Base-by-base conservation (phyloP, 345 rosid genomes). In the Reutealis trisperma region DNA sequence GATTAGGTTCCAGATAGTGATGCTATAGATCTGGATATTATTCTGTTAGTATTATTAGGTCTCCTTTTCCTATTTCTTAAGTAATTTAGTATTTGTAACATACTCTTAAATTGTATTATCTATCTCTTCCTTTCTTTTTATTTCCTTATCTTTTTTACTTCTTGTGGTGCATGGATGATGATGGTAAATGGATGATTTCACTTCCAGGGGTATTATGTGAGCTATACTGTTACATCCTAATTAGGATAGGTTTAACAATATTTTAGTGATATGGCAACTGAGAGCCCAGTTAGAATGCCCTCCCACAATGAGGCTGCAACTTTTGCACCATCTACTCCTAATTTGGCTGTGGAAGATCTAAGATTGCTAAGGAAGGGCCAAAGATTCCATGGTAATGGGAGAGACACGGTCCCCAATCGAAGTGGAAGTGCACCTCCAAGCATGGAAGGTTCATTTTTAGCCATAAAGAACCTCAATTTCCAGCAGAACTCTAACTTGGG, bases 351-450 rank as follows among this genome's bases (percentile, higher is more conserved):
- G 42, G 87, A 82, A 25, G 85, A 84, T 51, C 55, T 82, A 71
- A 77, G 79, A 63, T 75, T 74, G 72, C 79, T 61, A 10, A 65
- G 61, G 57, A 81, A 75, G 57, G 69, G 44, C 63, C 77, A 71
- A 67, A 67, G 49, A 65, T 70, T 77, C 37, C 78, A 14, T 75
- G 74, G 80, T 4, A 42, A n/a, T 72, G 86, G 82, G 51, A 44
- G 59, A 25, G 81, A 41, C 71, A 63, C 60, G 32, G 86, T 74
- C 63, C 92, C 92, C 62, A 74, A 80, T 75, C 87, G 93, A 42
- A 89, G 91, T 70, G 93, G 90, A 64, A 88, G 91, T 80, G 93
- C 93, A 2, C 93, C 93, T 1, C 91, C 90, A 12, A 89, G 71
- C 79, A 83, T 89, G 81, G 91, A 89, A 67, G 91, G 93, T 22